Conservation (phyloP, 2,329 filamentous ascomycete genomes). For the Trichoderma pleuroti region DNA sequence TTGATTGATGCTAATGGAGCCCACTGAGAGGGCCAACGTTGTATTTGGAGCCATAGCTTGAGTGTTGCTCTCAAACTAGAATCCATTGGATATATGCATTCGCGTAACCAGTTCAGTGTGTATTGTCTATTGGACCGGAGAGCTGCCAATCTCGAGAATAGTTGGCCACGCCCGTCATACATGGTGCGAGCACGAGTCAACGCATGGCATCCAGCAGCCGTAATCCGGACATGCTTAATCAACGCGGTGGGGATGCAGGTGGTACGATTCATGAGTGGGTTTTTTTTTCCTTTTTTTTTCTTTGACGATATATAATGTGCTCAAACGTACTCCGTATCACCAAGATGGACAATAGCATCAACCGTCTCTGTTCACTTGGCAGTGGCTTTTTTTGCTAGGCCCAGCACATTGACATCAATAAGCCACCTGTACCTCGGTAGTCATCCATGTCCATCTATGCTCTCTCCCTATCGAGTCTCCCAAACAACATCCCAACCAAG, state of each 20-base stretch:
- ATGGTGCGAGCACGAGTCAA: not conserved
- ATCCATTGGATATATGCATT: not conserved
- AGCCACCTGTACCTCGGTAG: not conserved
- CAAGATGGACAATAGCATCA: not conserved
- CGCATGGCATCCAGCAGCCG: not conserved
- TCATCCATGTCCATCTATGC: not conserved
- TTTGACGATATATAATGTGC: not conserved
- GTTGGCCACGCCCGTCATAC: not conserved
- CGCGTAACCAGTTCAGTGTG: not conserved
- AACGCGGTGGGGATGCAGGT: not conserved
- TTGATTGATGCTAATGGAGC: not conserved
- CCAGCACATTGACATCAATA: not conserved
- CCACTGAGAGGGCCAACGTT: not conserved
- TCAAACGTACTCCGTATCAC: not conserved
- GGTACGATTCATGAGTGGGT: constrained; percentile 5
- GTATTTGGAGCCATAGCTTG: not conserved
- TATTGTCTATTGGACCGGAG: not conserved
- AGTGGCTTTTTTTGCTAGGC: not conserved
- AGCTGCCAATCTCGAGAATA: not conserved
- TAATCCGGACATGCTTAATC: not conserved
- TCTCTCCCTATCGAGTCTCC: not conserved
- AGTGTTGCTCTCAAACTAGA: not conserved
- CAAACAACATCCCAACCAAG: not conserved
- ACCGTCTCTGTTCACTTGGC: not conserved
- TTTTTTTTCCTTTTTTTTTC: not conserved